These are phyloP conservation scores for Castanea sativa DNA, from an alignment of 306 rosid species.

Conservation along the genomic window DNA sequence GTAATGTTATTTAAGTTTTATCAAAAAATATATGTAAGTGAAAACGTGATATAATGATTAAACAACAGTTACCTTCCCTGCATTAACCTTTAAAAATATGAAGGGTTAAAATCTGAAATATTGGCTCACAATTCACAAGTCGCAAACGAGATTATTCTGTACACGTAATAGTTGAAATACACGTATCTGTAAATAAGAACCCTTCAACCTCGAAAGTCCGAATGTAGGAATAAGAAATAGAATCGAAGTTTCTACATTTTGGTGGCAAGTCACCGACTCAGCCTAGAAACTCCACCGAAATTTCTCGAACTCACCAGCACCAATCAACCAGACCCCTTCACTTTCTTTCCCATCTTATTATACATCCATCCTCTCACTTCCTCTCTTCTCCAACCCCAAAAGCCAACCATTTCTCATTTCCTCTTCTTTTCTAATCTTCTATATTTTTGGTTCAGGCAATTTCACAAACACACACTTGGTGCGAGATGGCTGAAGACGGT, in stretches of 20 bases:
- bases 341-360: neutral
- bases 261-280: neutral
- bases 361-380: neutral
- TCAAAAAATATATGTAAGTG: too few species aligned
- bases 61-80: too few species aligned
- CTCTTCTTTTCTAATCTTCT: neutral
- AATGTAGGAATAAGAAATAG: neutral
- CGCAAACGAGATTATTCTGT: too few species aligned
- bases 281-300: slow-evolving; percentile 14
- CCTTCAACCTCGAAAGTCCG: neutral
- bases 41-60: too few species aligned
- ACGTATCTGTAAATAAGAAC: neutral
- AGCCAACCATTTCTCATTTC: too few species aligned
- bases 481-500: slow-evolving; percentile 54
- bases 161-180: too few species aligned
- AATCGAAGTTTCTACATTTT: slow-evolving; percentile 31
- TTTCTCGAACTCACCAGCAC: slow-evolving; percentile 24
- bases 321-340: neutral
- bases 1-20: too few species aligned
- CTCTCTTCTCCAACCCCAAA: too few species aligned
- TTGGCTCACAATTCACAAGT: too few species aligned
- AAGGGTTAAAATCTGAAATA: too few species aligned
- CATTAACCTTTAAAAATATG: too few species aligned
- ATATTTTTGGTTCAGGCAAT: slow-evolving; percentile 20
- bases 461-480: slow-evolving; percentile 27